phyloP scores from a whole-genome alignment of 129 eudicot species.

The Smallanthus sonchifolius region DNA sequence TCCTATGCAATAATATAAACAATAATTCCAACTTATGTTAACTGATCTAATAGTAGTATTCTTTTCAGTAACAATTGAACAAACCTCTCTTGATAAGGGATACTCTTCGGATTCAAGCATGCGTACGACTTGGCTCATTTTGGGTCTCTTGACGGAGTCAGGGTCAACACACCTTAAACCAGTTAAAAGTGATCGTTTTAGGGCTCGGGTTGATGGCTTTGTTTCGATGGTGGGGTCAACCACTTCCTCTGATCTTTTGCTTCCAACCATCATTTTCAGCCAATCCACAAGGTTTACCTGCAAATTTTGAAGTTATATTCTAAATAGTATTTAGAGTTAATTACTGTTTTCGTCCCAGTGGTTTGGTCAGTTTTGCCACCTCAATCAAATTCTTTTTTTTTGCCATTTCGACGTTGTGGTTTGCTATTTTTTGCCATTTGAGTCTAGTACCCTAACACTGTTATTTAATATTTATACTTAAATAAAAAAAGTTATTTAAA shows the following conservation, averaged over 20 bases:
- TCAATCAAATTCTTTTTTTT: too few species aligned
- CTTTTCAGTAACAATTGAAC: not conserved
- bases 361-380: too few species aligned
- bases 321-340: too few species aligned
- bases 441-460: too few species aligned
- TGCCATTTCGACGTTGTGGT: too few species aligned
- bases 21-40: not conserved
- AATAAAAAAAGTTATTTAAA: too few species aligned
- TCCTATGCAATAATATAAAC: conserved; percentile 41
- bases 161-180: conserved; percentile 90
- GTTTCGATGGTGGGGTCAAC: conserved; percentile 79
- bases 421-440: too few species aligned
- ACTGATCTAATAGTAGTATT: not conserved
- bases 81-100: conserved; percentile 71
- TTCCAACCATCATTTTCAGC: conserved; percentile 94
- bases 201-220: conserved; percentile 76
- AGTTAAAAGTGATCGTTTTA: conserved; percentile 69
- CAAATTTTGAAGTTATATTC: not conserved
- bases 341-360: too few species aligned
- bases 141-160: conserved; percentile 81
- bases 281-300: conserved; percentile 87
- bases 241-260: conserved; percentile 81
- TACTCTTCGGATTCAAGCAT: conserved; percentile 94
- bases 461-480: too few species aligned
- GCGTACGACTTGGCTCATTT: conserved; percentile 85